Evolutionary conservation across 169 alveolate genomes (phyloP), one percentile per base, ranked within the genome.

Genomic region (Eimeria zaria): DNA sequence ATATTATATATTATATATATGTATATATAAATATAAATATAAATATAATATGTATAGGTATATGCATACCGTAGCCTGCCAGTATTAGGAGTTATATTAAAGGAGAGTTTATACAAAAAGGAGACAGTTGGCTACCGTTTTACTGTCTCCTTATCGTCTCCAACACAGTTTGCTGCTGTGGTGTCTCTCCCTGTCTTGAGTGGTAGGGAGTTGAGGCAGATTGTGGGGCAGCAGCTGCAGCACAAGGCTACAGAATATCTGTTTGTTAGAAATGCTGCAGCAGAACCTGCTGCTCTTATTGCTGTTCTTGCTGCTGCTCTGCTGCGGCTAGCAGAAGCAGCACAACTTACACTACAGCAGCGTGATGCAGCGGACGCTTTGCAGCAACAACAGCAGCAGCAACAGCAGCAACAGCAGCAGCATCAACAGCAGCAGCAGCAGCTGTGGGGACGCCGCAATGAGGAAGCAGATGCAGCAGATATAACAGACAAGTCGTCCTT

Each of bases 171-270:
- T 1, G 91, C 91, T 14, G 71, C 74, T 9, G 39, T 83, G 0
- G 91, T 83, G 8, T 41, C 33, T 51, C 74, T 83, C 14, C 91
- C 91, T 51, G 36, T 55, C 27, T 46, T 83, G 41, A 55, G 91
- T 6, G 91, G 91, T 27, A 12, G 91, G 3, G 91, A 83, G 91
- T 55, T 83, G 71, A 48, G 76, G 91, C 91, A 83, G 91, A 48
- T 83, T 5, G 91, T 83, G 55, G 58, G 30, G 39, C 91, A 83
- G 76, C 91, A 83, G 91, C 91, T 83, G 91, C 91, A 83, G 74
- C 91, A 83, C 55, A 48, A 55, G 39, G 55, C 53, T 53, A 83
- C 91, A 12, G 91, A 83, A 55, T 83, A 55, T 58, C 55, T 83
- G 1, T 58, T 51, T 9, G 91, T 83, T 6, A 48, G 91, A 9